Base-by-base conservation (phyloP, 148 eudicot species). In the Persicaria tinctoria region DNA sequence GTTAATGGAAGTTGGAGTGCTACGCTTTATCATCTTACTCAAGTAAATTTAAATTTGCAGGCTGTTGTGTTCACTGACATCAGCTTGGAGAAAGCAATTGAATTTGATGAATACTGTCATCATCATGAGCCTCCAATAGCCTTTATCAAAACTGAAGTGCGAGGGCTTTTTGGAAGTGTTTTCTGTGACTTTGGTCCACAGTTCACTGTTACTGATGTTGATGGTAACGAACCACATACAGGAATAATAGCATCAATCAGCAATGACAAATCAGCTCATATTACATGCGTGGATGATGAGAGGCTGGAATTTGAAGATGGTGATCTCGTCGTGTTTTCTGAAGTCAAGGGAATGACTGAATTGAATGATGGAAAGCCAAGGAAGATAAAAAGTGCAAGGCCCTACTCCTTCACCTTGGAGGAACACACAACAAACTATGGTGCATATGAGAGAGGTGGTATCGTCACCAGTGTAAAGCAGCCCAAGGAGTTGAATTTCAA, bases 301-400 rank as follows among this genome's bases (percentile, higher is more conserved):
- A 82, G 89, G 77, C 87, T 86, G 76, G 91, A 87, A 78, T 89
- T 89, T 80, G 85, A 87, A 80, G 94, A 89, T 76, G 94, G 94
- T 38, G 91, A 89, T 80, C 80, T 86, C 50, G 94, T 89, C 68
- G 77, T 83, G n/a, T 89, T 89, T 73, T 87, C 94, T 8, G 91
- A 87, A 82, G 85, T 89, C 18, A 80, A 75, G 32, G 94, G 91
- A n/a, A 87, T 89, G 91, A 83, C 88, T 11, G 89, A 89, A 81
- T 48, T 89, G 70, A 89, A 86, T 80, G 89, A 89, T 78, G 91
- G 91, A 46, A 89, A 84, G 63, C 91, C 91, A 18, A 82, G 94
- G 77, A 89, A 80, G 78, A 69, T 89, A 41, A 84, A 80, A 81
- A 78, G 68, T 79, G 76, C 88, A 59, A 80, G 87, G 60, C 87